Evolutionary conservation across 352 stramenopile genomes (phyloP), one percentile per base, ranked within the genome.

Genomic region (Phytophthora capsici): DNA sequence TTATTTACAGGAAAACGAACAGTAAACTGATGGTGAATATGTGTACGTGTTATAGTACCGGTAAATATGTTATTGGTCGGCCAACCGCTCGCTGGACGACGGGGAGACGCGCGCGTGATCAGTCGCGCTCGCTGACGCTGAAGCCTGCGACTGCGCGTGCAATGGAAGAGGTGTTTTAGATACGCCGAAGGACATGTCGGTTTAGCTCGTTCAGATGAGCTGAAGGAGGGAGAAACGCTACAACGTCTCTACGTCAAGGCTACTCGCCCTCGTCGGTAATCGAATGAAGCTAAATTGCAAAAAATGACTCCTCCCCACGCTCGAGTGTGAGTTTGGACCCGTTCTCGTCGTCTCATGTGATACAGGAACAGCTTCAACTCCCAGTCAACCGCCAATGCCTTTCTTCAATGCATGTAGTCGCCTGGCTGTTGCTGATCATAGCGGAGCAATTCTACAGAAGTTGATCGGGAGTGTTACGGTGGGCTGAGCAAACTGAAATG

Each of bases 271-370:
- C 28, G 17, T 57, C 25, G 53, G 61, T 83, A 83, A 85, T 76
- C 65, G 66, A 87, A 87, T 80, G 73, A 73, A 83, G 75, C 75
- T 83, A 66, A 87, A 78, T 83, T 84, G 73, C 66, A 80, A 78
- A 69, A 57, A 64, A 69, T 28, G 37, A 57, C 25, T 47, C 44
- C 45, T 57, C 37, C 50, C 50, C 59, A 69, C 25, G 32, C 43
- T 40, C 8, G 57, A 52, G 49, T 22, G 36, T 62, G 43, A 34
- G 43, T 65, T 22, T 14, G 16, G 41, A 4, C 34, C 52, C 17
- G 36, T 22, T 57, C 26, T 23, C 53, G 30, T 67, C 37, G 12
- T 63, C 34, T 57, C 3, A 26, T 57, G 6, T 66, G 25, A 61
- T 47, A 57, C 54, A 60, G 37, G 38, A 57, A 36, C 41, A 44